Evolutionary conservation across 129 eudicot genomes (phyloP), one percentile per base, ranked within the genome.

Genomic region (Apium graveolens): DNA sequence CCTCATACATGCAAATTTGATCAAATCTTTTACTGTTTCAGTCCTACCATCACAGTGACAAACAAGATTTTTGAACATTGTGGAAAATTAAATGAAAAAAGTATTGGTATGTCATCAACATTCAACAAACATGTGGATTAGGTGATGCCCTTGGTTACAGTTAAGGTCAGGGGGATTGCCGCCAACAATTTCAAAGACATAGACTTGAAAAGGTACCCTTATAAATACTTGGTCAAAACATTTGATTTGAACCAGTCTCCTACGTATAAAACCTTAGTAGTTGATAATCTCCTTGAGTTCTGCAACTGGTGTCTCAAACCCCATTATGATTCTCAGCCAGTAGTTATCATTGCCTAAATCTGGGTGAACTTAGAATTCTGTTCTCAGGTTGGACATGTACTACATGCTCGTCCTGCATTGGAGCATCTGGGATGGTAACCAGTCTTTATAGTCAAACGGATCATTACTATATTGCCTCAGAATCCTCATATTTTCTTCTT

Each of bases 261-360:
- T 51, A 4, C 5, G 38, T 71, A 38, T 10, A 53, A 26, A 2
- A 65, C 78, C 10, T 82, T 81, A 35, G 69, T 83, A 63, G 81
- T 68, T 12, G 81, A 83, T 49, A 75, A 60, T 78, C 81, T 86
- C 79, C 89, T 85, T 17, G 76, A 84, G 79, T 76, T 48, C 42
- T 76, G 60, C 73, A 38, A 74, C 62, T 83, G 24, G 42, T 45
- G 35, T 44, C 78, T 11, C 44, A 65, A 43, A 70, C 38, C 20
- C 24, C 53, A 37, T 72, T 16, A 51, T 69, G 75, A 26, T 76
- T 73, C n/a, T 87, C 84, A 7, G 48, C 84, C 75, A 82, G 41
- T 73, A 63, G 80, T 74, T 76, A 76, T 45, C 83, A 80, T 73
- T 82, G 81, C 79, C 10, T 80, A 44, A 88, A 88, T 37, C 44